Conservation (phyloP, 345 rosid species). For the Eucalyptus microcorys region DNA sequence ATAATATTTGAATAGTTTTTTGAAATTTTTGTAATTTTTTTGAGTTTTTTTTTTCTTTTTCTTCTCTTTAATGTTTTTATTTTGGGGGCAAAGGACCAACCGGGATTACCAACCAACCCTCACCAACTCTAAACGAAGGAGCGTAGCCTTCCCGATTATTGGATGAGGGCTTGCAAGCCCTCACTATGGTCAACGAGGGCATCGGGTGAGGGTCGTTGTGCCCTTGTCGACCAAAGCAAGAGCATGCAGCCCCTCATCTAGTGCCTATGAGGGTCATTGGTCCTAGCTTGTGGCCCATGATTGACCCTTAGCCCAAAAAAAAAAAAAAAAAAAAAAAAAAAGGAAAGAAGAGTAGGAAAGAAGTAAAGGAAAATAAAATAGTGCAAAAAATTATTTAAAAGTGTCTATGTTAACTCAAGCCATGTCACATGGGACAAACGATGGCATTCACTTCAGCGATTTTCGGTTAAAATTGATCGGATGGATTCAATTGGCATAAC, state of each 20-base stretch:
- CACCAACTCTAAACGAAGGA: too few species aligned
- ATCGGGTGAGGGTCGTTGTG: neutral
- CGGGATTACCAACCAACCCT: accelerated
- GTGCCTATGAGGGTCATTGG: neutral
- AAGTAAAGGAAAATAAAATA: neutral
- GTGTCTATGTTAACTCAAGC: neutral
- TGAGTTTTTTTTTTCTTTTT: too few species aligned
- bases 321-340: too few species aligned
- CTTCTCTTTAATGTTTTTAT: too few species aligned
- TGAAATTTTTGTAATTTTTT: too few species aligned
- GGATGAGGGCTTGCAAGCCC: accelerated
- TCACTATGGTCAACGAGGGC: neutral
- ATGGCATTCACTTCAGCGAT: accelerated
- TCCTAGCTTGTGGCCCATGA: neutral
- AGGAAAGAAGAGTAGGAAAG: too few species aligned
- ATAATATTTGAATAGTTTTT: too few species aligned
- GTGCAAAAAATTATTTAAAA: too few species aligned
- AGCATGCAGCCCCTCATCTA: neutral
- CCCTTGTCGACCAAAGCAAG: neutral
- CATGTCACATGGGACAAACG: accelerated
- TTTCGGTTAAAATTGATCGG: accelerated
- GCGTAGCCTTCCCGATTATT: accelerated
- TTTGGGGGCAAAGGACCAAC: neutral
- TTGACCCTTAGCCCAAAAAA: neutral
- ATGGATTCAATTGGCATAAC: neutral